Conservation (phyloP, 2,329 filamentous ascomycete species). For the Akanthomyces muscarius region DNA sequence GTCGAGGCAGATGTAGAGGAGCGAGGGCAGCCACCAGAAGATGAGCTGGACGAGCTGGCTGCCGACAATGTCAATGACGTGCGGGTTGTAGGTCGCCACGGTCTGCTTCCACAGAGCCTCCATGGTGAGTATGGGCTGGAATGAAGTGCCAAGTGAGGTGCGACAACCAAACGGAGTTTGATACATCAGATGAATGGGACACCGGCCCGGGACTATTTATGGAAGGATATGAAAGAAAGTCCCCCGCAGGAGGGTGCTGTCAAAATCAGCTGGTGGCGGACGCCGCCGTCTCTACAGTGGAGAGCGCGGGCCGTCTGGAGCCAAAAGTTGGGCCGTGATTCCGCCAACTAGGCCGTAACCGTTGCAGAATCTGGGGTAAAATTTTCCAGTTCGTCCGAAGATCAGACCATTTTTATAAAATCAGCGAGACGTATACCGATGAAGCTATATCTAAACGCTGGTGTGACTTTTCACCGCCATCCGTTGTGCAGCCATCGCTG, state of each 20-base stretch:
- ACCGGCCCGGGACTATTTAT: not conserved
- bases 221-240: not conserved
- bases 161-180: too few species aligned
- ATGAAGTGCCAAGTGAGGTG: too few species aligned
- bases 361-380: not conserved
- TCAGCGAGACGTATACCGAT: not conserved
- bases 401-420: not conserved
- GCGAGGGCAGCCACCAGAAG: slow-evolving; percentile 44
- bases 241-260: too few species aligned
- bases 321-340: not conserved
- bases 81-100: slow-evolving; percentile 26
- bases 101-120: slow-evolving; percentile 22
- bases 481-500: slow-evolving; percentile 22
- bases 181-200: not conserved
- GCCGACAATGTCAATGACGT: slow-evolving; percentile 39
- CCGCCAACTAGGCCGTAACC: not conserved
- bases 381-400: not conserved
- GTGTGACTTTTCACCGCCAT: not conserved
- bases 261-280: not conserved
- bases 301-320: not conserved
- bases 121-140: not conserved
- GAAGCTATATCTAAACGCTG: not conserved
- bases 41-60: slow-evolving; percentile 37
- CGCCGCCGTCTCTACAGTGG: not conserved
- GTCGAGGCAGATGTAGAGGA: slow-evolving; percentile 42